Base-by-base conservation (phyloP, 768 basidiomycete species). In the Omphalotus guepiniiformis region DNA sequence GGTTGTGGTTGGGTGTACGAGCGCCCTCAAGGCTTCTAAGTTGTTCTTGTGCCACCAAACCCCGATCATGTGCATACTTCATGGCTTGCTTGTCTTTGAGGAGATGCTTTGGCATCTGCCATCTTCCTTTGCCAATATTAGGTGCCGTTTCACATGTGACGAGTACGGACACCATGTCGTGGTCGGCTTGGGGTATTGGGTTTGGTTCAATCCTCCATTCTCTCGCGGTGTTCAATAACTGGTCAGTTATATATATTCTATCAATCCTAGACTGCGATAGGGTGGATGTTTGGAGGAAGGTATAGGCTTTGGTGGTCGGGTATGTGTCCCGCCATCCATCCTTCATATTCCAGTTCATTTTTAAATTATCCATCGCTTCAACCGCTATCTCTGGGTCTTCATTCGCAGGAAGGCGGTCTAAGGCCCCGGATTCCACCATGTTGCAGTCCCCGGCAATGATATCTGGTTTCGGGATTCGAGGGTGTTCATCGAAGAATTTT, bases 361-460 rank as follows among this genome's bases (percentile, higher is more conserved):
- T 66, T 0, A 71, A 47, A 0, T 53, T 37, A 1, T 48, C 45
- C 12, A 36, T n/a, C 4, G 35, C 35, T 16, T 36, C 35, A 6
- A 36, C 35, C 4, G 35, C 48, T 0, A 8, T 7, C 1, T 37
- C 13, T 0, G 48, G 19, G 30, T 74, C 69, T 0, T 13, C 1
- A 0, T 53, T 48, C 0, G 47, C 32, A 1, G 72, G 73, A 0
- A 69, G 37, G 0, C 67, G 7, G 45, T 76, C 74, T 0, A 74
- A 46, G 0, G n/a, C n/a, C n/a, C 51, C n/a, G 1, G 71, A 66
- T 45, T 76, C 71, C 0, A 67, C 64, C 1, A 75, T 26, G 51
- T 78, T 76, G 34, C 68, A 68, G 49, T 78, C 72, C 0, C 73
- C 72, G 0, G 66, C 26, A 39, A 78, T 48, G 0, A 71, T 11